Percentiles rank a stretch among this genome's conserved stretches.
phyloP scores from a whole-genome alignment of 2,329 filamentous ascomycete species.

The Aspergillus novofumigatus region DNA sequence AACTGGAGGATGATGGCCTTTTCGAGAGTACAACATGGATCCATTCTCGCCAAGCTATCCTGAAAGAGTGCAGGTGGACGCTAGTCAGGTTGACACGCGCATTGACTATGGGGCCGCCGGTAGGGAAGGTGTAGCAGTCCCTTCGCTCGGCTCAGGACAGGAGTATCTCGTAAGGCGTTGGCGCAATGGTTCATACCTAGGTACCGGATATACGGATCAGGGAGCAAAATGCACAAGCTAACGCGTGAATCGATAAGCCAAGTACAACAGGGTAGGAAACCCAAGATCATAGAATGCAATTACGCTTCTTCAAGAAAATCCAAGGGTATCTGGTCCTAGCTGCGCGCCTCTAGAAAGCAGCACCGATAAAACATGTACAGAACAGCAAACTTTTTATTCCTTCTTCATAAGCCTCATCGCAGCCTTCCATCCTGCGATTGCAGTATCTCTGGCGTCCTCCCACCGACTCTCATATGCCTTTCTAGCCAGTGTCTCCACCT shows the following conservation, averaged over 20 bases:
- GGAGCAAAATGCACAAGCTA: neutral
- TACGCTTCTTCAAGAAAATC: neutral
- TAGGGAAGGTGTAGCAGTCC: neutral
- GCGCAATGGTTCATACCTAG: neutral
- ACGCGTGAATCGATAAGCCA: neutral
- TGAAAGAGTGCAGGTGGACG: neutral
- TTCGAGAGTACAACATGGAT: neutral
- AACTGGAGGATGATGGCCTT: neutral
- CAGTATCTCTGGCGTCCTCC: constrained; percentile 50
- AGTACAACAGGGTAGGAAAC: neutral
- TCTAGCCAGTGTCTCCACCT: constrained; percentile 63
- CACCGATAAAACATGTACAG: constrained; percentile 2
- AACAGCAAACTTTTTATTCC: constrained; percentile 21
- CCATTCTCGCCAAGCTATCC: neutral
- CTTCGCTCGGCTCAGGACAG: neutral
- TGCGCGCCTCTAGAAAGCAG: neutral
- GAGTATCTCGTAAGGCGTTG: neutral
- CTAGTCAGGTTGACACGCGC: neutral
- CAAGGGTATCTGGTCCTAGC: constrained; percentile 1
- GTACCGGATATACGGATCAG: neutral
- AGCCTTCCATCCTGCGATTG: constrained; percentile 51
- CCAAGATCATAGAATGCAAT: neutral
- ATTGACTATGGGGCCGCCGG: neutral
- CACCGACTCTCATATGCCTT: constrained; percentile 66
- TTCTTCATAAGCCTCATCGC: constrained; percentile 27